Evolutionary conservation across 805 yeast genomes (phyloP).

Genomic region (Monosporozyma aerobia): DNA sequence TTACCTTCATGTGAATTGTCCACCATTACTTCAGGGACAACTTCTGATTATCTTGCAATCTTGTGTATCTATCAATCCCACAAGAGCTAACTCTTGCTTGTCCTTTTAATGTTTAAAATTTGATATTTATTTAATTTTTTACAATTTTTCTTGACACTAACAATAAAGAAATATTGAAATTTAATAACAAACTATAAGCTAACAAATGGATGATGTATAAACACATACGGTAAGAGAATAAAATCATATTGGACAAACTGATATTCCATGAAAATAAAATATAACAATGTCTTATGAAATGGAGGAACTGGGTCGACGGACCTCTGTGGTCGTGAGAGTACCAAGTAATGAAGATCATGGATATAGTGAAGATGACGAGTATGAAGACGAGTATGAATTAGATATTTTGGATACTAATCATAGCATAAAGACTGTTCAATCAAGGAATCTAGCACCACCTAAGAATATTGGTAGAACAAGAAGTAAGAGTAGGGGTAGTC

Average conservation of each 20-base stretch:
- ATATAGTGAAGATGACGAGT: conserved; percentile 1
- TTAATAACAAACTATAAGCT: no score
- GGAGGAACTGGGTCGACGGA: background rate
- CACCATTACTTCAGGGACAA: background rate
- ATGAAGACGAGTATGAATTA: background rate
- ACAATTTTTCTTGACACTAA: no score
- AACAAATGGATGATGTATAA: no score
- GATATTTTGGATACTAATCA: background rate
- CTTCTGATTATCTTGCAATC: no score
- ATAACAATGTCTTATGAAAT: background rate
- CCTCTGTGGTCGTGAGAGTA: background rate
- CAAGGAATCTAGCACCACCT: background rate
- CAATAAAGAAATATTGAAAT: no score
- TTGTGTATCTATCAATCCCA: no score
- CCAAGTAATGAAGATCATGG: conserved; percentile 1
- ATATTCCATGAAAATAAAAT: background rate
- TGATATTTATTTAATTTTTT: no score
- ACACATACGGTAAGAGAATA: no score
- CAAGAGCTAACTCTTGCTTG: no score
- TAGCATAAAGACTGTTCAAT: background rate
- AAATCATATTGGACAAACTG: no score
- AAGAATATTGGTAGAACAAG: background rate
- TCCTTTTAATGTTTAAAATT: no score
- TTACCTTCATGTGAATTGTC: background rate
- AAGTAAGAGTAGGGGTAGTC: background rate